phyloP scores from a whole-genome alignment of 345 rosid species.

The Acer saccharum region DNA sequence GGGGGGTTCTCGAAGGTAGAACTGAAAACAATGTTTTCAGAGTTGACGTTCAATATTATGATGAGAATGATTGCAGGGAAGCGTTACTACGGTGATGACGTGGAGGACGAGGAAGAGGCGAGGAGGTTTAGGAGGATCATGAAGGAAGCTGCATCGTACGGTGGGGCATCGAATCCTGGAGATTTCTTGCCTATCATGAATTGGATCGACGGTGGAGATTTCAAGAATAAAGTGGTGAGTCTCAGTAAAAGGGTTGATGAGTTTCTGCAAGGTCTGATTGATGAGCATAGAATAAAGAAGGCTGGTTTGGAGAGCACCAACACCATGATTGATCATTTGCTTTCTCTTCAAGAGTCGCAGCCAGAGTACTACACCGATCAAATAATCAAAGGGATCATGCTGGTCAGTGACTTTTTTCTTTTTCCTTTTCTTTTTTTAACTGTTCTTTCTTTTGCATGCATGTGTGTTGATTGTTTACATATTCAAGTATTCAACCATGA shows the following conservation, averaged over 20 bases:
- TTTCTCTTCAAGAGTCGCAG: constrained; percentile 46
- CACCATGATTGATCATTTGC: constrained; percentile 54
- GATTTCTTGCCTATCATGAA: constrained; percentile 40
- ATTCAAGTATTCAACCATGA: too few relatives aligned
- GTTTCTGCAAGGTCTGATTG: constrained; percentile 46
- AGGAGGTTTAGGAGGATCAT: constrained; percentile 32
- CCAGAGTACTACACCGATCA: constrained; percentile 49
- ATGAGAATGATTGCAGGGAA: constrained; percentile 55
- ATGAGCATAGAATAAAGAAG: constrained; percentile 37
- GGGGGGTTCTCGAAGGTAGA: constrained; percentile 36
- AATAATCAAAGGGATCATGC: constrained; percentile 53
- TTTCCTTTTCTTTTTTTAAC: too few relatives aligned
- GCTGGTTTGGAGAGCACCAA: not conserved
- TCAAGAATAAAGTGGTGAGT: constrained; percentile 33
- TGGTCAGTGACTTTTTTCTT: constrained; percentile 14
- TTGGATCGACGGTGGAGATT: constrained; percentile 26
- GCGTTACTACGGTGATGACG: constrained; percentile 47
- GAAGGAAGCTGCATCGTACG: constrained; percentile 11
- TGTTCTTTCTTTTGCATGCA: not conserved
- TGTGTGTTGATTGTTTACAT: not conserved
- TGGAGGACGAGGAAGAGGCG: constrained; percentile 36
- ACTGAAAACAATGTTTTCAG: constrained; percentile 35
- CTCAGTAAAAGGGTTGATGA: constrained; percentile 36
- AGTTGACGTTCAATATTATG: constrained; percentile 29
- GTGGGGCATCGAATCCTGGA: constrained; percentile 31